These are phyloP conservation scores for Naematelia aurantialba DNA, from an alignment of 768 basidiomycete genomes.

Conservation along the genomic window DNA sequence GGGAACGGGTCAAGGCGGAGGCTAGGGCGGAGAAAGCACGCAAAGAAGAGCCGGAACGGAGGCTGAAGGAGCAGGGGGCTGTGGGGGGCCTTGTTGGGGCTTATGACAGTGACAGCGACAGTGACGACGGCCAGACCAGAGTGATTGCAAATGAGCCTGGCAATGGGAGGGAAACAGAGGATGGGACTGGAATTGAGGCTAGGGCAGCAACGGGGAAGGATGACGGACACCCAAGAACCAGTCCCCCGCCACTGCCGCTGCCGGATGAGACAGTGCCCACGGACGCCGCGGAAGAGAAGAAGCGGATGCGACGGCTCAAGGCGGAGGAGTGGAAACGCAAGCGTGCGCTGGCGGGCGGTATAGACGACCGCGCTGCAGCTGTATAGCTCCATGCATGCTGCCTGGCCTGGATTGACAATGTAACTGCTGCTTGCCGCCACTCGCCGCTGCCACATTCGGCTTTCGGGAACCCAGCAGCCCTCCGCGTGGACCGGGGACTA, in stretches of 20 bases:
- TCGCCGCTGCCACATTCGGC: background rate
- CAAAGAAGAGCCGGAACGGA: slow-evolving; percentile 8
- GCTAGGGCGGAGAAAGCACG: slow-evolving; percentile 15
- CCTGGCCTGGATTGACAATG: too few relatives aligned
- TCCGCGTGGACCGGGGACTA: too few relatives aligned
- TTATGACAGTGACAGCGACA: slow-evolving; percentile 53
- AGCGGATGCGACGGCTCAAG: slow-evolving; percentile 21
- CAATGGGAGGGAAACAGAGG: slow-evolving; percentile 5
- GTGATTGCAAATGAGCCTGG: slow-evolving; percentile 33
- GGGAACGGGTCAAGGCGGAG: slow-evolving; percentile 60
- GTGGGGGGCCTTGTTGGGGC: slow-evolving; percentile 44
- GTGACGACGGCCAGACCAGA: slow-evolving; percentile 40
- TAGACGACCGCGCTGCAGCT: too few relatives aligned
- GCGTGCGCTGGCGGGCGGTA: background rate
- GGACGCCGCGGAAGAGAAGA: slow-evolving; percentile 46
- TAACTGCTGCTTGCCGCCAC: too few relatives aligned
- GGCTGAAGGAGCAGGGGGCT: slow-evolving; percentile 4
- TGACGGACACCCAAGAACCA: slow-evolving; percentile 10
- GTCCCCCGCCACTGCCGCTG: background rate
- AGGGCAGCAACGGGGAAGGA: slow-evolving; percentile 14
- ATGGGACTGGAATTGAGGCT: background rate
- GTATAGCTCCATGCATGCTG: too few relatives aligned
- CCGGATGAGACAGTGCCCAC: background rate
- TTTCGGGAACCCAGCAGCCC: too few relatives aligned
- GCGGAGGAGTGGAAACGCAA: slow-evolving; percentile 11